Evolutionary conservation across 2,329 filamentous ascomycete genomes (phyloP).

Genomic region (Calonectria montana): DNA sequence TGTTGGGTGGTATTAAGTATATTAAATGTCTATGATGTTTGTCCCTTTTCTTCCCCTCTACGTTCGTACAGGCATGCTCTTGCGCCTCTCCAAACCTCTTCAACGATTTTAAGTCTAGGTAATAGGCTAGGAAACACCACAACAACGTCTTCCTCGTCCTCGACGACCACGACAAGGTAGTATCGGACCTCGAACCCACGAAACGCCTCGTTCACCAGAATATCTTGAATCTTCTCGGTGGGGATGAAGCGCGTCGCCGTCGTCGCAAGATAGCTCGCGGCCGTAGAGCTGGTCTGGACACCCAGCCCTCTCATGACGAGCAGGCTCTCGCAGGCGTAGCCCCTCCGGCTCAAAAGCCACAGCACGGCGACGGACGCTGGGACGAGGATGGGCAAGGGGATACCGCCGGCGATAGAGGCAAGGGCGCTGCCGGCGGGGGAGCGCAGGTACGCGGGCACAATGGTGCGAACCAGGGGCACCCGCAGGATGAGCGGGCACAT

Average conservation of each 20-base stretch:
- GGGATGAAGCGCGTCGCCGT: slow-evolving; percentile 76
- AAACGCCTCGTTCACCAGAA: slow-evolving; percentile 96
- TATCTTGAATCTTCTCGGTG: slow-evolving; percentile 90
- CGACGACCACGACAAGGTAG: slow-evolving; percentile 90
- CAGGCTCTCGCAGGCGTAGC: slow-evolving; percentile 80
- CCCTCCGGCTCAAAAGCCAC: slow-evolving; percentile 58
- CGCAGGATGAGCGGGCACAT: slow-evolving; percentile 44
- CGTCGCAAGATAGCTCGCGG: slow-evolving; percentile 67
- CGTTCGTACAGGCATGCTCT: slow-evolving; percentile 81
- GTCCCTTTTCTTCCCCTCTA: slow-evolving; percentile 47
- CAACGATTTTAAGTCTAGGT: slow-evolving; percentile 79
- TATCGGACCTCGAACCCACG: slow-evolving; percentile 90
- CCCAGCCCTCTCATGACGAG: slow-evolving; percentile 90
- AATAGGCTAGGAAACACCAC: slow-evolving; percentile 93
- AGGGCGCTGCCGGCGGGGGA: slow-evolving; percentile 46
- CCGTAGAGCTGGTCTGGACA: slow-evolving; percentile 83
- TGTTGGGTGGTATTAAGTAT: slow-evolving; percentile 19
- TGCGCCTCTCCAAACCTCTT: slow-evolving; percentile 90
- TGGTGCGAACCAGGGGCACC: slow-evolving; percentile 42
- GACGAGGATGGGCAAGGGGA: slow-evolving; percentile 55
- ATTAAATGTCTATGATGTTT: slow-evolving; percentile 16
- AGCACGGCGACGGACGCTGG: slow-evolving; percentile 51
- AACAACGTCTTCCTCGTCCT: slow-evolving; percentile 87
- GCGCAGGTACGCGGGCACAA: slow-evolving; percentile 47
- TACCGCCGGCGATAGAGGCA: slow-evolving; percentile 46